These are phyloP conservation scores for Beauveria sp. DNA, from an alignment of 2,329 filamentous ascomycete species.

Conservation along the genomic window DNA sequence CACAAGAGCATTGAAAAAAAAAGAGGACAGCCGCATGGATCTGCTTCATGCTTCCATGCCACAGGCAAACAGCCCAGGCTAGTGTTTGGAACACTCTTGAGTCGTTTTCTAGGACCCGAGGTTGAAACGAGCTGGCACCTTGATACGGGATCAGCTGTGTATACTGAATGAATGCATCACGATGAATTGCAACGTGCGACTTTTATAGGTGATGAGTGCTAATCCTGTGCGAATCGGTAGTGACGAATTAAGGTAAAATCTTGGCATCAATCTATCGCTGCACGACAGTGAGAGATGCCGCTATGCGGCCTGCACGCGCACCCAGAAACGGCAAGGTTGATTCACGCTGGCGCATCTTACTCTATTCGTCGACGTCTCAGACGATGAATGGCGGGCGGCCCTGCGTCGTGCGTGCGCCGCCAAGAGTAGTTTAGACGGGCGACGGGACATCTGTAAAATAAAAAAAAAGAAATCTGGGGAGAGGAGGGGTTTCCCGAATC, in stretches of 20 bases:
- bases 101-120: neutral
- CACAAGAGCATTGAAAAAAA: neutral
- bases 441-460: neutral
- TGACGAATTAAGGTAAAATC: neutral
- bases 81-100: neutral
- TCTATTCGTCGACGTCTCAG: slow-evolving; percentile 10
- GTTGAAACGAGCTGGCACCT: neutral
- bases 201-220: neutral
- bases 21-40: neutral
- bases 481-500: slow-evolving; percentile 1
- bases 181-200: neutral
- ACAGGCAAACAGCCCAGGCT: neutral
- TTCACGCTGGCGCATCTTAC: slow-evolving; percentile 6
- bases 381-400: slow-evolving; percentile 10
- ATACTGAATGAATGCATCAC: slow-evolving; percentile 11
- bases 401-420: slow-evolving; percentile 6
- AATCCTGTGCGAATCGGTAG: neutral
- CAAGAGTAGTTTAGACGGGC: slow-evolving; percentile 11
- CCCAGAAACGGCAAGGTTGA: slow-evolving; percentile 11
- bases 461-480: neutral
- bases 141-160: slow-evolving; percentile 2
- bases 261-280: slow-evolving; percentile 2
- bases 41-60: neutral
- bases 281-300: neutral
- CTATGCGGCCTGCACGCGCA: neutral